A percentile compares a stretch with the other conserved stretches of the same genome.
Conservation (phyloP, 1,139 yeast genomes). For the Arxiozyma bovina region DNA sequence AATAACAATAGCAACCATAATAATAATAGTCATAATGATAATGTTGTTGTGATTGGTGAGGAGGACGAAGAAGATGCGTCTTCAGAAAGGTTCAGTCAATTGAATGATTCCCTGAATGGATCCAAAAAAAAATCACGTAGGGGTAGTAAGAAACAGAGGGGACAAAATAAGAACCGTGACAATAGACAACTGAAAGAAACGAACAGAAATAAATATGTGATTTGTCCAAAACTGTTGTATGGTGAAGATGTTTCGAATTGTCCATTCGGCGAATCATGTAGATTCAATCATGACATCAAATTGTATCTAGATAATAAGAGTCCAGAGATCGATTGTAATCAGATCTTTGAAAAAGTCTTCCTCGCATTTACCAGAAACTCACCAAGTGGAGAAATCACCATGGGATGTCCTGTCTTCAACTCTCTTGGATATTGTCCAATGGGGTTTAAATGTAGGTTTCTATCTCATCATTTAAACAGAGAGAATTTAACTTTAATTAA, state of each 20-base stretch:
- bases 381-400: neutral
- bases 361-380: neutral
- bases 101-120: slow-evolving; percentile 28
- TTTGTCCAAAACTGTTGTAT: slow-evolving; percentile 52
- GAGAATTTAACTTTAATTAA: slow-evolving; percentile 39
- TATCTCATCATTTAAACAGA: slow-evolving; percentile 57
- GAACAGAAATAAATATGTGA: slow-evolving; percentile 33
- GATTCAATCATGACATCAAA: slow-evolving; percentile 65
- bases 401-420: slow-evolving; percentile 72
- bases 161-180: slow-evolving; percentile 86
- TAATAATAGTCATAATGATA: neutral
- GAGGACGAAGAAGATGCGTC: slow-evolving; percentile 39
- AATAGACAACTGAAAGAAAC: slow-evolving; percentile 61
- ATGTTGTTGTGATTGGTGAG: slow-evolving; percentile 12
- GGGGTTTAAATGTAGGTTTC: slow-evolving; percentile 89
- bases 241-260: slow-evolving; percentile 46
- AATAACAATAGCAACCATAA: too few species aligned
- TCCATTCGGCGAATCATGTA: slow-evolving; percentile 65
- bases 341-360: neutral
- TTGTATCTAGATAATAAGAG: slow-evolving; percentile 59
- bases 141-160: slow-evolving; percentile 43
- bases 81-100: slow-evolving; percentile 27
- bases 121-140: slow-evolving; percentile 17
- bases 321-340: slow-evolving; percentile 37
- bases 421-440: slow-evolving; percentile 86